These are phyloP conservation scores for Sugiyamaella qingdaonensis DNA, from an alignment of 805 yeast genomes.

Conservation along the genomic window DNA sequence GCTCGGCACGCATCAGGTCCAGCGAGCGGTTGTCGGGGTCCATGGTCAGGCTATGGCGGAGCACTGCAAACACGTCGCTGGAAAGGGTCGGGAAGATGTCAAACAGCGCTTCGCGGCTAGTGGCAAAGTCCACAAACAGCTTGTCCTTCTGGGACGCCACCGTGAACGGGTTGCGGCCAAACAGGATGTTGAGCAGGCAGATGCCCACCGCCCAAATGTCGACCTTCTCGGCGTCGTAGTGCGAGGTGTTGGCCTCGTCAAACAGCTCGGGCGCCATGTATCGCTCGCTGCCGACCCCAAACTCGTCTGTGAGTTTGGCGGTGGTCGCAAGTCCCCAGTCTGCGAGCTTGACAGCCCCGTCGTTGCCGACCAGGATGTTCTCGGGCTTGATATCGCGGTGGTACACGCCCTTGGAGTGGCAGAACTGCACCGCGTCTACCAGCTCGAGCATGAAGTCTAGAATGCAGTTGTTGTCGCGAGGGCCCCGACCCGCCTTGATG, in stretches of 20 bases:
- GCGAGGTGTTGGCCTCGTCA: constrained; percentile 42
- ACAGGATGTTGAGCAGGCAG: constrained; percentile 75
- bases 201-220: constrained; percentile 91
- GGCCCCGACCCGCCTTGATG: constrained; percentile 61
- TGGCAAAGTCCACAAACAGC: constrained; percentile 77
- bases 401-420: constrained; percentile 77
- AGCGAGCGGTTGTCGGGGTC: constrained; percentile 85
- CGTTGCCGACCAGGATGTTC: constrained; percentile 65
- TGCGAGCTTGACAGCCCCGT: constrained; percentile 60
- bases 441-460: constrained; percentile 62
- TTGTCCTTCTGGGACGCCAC: constrained; percentile 79
- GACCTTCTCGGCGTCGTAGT: constrained; percentile 73
- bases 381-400: constrained; percentile 97
- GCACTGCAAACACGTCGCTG: constrained; percentile 77
- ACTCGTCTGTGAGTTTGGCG: constrained; percentile 56
- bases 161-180: constrained; percentile 82
- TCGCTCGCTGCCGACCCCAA: constrained; percentile 84
- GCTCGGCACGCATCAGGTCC: constrained; percentile 53
- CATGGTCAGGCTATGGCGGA: constrained; percentile 70
- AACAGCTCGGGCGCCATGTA: constrained; percentile 95
- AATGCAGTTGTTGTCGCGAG: constrained; percentile 41
- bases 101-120: constrained; percentile 82
- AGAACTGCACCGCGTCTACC: constrained; percentile 68
- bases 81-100: constrained; percentile 90
- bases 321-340: constrained; percentile 89